phyloP scores from a whole-genome alignment of 352 stramenopile species.

The Phytophthora foliorum region DNA sequence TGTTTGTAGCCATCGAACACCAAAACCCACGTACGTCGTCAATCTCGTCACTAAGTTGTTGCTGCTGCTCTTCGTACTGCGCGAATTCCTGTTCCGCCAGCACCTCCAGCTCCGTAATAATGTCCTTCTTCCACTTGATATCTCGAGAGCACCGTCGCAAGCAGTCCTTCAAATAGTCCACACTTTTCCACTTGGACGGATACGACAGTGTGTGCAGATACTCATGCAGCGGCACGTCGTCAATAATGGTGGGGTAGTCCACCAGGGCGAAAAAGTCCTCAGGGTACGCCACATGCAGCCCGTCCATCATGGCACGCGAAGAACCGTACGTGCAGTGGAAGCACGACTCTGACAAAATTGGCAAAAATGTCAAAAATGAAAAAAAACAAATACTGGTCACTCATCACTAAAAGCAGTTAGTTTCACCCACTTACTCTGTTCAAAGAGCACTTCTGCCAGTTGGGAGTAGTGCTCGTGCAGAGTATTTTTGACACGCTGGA shows the following conservation, averaged over 20 bases:
- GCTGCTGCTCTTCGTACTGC: constrained; percentile 51
- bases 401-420: not conserved
- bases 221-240: constrained; percentile 70
- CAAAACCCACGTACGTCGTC: constrained; percentile 50
- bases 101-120: constrained; percentile 73
- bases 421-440: constrained; percentile 53
- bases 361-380: constrained; percentile 5
- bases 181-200: constrained; percentile 79
- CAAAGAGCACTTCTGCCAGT: constrained; percentile 73
- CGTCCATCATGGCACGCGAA: constrained; percentile 55
- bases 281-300: constrained; percentile 60
- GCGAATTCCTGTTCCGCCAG: constrained; percentile 75
- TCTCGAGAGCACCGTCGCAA: constrained; percentile 78
- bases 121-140: constrained; percentile 83
- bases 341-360: constrained; percentile 49
- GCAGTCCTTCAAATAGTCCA: constrained; percentile 87
- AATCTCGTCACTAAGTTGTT: constrained; percentile 77
- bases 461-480: constrained; percentile 66
- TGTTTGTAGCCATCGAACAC: not conserved
- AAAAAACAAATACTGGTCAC: no score
- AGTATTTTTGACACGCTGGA: constrained; percentile 57
- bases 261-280: constrained; percentile 73
- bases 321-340: constrained; percentile 80
- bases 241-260: constrained; percentile 79
- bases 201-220: constrained; percentile 64